These are phyloP conservation scores for Mycena chlorophos DNA, from an alignment of 768 basidiomycete species.

Conservation along the genomic window DNA sequence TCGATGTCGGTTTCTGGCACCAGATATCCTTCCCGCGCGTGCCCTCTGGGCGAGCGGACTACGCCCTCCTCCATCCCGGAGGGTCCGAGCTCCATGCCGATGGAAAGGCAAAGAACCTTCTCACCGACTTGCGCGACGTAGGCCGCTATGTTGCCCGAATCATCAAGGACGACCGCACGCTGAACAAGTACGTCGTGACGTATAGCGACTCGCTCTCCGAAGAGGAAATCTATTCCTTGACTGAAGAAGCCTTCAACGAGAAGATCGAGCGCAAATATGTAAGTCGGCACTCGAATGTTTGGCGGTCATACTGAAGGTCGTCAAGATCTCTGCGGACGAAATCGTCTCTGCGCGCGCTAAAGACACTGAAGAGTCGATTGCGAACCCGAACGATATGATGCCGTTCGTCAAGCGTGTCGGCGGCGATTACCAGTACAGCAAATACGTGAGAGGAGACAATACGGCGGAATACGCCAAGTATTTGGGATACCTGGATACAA, in stretches of 20 bases:
- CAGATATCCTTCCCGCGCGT: constrained; percentile 16
- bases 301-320: background rate
- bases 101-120: constrained; percentile 19
- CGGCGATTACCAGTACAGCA: constrained; percentile 22
- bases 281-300: background rate
- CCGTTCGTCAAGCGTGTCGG: background rate
- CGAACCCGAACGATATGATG: background rate
- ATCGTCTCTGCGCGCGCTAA: background rate
- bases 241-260: constrained; percentile 25
- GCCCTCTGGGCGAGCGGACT: constrained; percentile 8
- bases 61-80: background rate
- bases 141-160: constrained; percentile 28
- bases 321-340: background rate
- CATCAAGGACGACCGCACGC: constrained; percentile 30
- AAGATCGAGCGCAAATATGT: constrained; percentile 14
- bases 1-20: constrained; percentile 34
- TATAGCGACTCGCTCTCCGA: constrained; percentile 28
- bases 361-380: background rate
- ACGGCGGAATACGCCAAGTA: constrained; percentile 23
- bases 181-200: constrained; percentile 29
- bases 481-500: constrained; percentile 29
- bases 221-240: constrained; percentile 22
- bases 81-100: constrained; percentile 15
- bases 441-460: constrained; percentile 31
- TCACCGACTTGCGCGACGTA: constrained; percentile 25